Base-by-base conservation (phyloP, 495 filamentous ascomycete genomes). In the Aspergillus biplanus region DNA sequence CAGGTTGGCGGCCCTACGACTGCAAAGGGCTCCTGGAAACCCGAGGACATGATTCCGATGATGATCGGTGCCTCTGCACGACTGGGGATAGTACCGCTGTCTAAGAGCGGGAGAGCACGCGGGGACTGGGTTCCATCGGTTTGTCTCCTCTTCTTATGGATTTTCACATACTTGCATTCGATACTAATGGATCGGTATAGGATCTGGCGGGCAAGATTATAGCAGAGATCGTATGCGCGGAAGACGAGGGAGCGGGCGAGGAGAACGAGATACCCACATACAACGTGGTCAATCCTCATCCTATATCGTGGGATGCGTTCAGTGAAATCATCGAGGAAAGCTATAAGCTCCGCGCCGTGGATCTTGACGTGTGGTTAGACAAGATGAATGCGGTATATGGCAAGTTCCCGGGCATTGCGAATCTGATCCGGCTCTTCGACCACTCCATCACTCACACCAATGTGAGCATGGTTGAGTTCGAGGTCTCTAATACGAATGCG, bases 1-100 rank as follows among this genome's bases (percentile, higher is more conserved):
- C 86, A 89, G 65, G 81, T 89, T 55, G 81, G 68, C 0, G 86
- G 87, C 0, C 82, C 87, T 3, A 65, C 58, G 6, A 65, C 63
- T 0, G 12, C 59, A 27, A 42, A 52, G 4, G 76, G 78, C 0
- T 42, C 61, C 7, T 80, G 78, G 76, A 79, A 73, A 50, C 56
- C 53, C 27, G 62, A 70, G 3, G 78, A 80, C 34, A 79, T 75
- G 76, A n/a, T 77, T 0, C 71, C 75, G 0, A 64, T 68, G 1
- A 33, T 79, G 16, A 55, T 78, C 3, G 58, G 65, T 15, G 71
- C 73, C 6, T 74, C 73, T 0, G 56, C 61, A 52, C 7, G 61
- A 0, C 35, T 71, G 4, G 63, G 66, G 0, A 62, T 64, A 58
- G 49, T 71, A 1, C 63, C 68, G 3, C 15, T 27, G 15, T 33